Evolutionary conservation across 1,139 yeast genomes (phyloP).

Genomic region (Chernovozyma sophiae-reginae): DNA sequence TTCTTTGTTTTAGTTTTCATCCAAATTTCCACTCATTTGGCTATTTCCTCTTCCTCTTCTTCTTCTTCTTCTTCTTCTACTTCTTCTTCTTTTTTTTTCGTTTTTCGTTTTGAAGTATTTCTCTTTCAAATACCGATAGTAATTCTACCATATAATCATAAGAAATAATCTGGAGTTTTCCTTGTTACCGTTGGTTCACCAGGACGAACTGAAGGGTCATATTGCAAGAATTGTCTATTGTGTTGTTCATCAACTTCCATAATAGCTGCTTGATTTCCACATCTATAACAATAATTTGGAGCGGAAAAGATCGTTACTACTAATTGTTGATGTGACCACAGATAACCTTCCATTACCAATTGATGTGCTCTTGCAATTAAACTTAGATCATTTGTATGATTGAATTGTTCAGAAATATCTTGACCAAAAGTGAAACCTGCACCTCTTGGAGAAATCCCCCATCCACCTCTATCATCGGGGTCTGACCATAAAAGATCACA

Average conservation of each 20-base stretch:
- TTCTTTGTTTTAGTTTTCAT: no score
- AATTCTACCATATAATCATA: no score
- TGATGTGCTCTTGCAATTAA: constrained; percentile 97
- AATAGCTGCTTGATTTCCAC: constrained; percentile 98
- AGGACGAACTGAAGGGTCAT: constrained; percentile 92
- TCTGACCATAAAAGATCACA: constrained; percentile 97
- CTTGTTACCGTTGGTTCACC: constrained; percentile 96
- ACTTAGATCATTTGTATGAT: constrained; percentile 81
- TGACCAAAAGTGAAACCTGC: constrained; percentile 80
- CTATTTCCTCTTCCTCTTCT: no score
- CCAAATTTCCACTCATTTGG: no score
- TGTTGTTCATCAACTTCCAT: constrained; percentile 97
- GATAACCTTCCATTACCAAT: constrained; percentile 92
- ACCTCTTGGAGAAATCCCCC: constrained; percentile 98
- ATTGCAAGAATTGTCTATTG: constrained; percentile 84
- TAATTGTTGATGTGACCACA: constrained; percentile 77
- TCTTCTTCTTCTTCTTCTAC: no score
- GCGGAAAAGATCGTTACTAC: constrained; percentile 98
- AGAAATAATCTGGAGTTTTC: constrained; percentile 91
- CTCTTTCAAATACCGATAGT: no score
- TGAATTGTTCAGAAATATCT: constrained; percentile 59
- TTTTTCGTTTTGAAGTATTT: no score
- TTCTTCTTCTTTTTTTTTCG: no score
- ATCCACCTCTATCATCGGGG: constrained; percentile 93
- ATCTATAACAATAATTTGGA: constrained; percentile 94